phyloP scores from a whole-genome alignment of 139 green algal genomes.

The Dunaliella primolecta region DNA sequence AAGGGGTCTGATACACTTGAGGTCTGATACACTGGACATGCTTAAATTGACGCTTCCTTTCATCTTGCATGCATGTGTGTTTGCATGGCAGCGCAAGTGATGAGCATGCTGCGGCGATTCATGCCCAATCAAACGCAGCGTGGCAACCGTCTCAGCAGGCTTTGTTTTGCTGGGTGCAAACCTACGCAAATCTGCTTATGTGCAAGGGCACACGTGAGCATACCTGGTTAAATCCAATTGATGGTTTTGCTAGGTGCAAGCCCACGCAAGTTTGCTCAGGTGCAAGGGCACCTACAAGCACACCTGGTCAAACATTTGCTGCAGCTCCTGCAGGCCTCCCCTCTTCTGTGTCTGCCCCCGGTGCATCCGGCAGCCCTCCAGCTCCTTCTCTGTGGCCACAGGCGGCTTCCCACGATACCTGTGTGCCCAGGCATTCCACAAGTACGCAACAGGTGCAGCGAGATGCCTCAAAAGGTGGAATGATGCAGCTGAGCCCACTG shows the following conservation, averaged over 20 bases:
- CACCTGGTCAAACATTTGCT: slow-evolving; percentile 33
- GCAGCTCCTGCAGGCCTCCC: slow-evolving; percentile 24
- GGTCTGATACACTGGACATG: too few species aligned
- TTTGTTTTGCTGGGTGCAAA: not conserved
- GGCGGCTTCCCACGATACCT: slow-evolving; percentile 23
- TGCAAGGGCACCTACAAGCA: too few species aligned
- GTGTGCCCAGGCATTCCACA: too few species aligned
- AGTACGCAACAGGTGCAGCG: too few species aligned
- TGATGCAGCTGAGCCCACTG: too few species aligned
- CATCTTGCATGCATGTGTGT: too few species aligned
- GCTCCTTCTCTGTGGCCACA: slow-evolving; percentile 9
- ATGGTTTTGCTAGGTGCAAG: not conserved
- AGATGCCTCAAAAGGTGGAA: too few species aligned
- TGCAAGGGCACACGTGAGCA: not conserved
- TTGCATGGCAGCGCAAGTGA: too few species aligned
- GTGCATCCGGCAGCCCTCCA: not conserved
- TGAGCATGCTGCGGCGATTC: too few species aligned
- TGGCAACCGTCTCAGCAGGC: not conserved
- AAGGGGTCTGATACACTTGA: too few species aligned
- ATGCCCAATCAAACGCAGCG: too few species aligned
- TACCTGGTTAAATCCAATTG: not conserved
- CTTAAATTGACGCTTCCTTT: too few species aligned
- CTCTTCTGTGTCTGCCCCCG: slow-evolving; percentile 13
- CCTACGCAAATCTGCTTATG: not conserved
- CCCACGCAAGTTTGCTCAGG: not conserved